These are phyloP conservation scores for Fusarium miscanthi DNA, from an alignment of 2,329 filamentous ascomycete species.

Conservation along the genomic window DNA sequence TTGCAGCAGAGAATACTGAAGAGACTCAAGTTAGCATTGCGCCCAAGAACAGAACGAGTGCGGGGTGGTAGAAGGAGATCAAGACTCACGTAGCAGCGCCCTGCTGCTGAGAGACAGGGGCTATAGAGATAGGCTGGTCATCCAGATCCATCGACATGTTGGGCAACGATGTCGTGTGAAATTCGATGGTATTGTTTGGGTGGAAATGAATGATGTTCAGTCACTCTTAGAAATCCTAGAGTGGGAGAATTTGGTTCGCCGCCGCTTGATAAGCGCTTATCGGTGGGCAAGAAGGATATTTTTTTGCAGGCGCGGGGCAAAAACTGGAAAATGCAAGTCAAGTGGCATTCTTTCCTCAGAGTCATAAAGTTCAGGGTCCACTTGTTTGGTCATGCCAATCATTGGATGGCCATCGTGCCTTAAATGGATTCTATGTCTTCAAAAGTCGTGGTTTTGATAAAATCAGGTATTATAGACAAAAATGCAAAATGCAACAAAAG, in stretches of 20 bases:
- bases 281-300: constrained; percentile 36
- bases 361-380: constrained; percentile 36
- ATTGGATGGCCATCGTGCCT: constrained; percentile 20
- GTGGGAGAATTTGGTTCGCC: constrained; percentile 52
- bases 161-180: constrained; percentile 31
- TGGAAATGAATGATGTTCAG: constrained; percentile 32
- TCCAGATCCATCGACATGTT: constrained; percentile 59
- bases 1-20: constrained; percentile 89
- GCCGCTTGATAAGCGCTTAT: constrained; percentile 55
- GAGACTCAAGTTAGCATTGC: constrained; percentile 21
- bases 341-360: constrained; percentile 5
- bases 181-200: constrained; percentile 27
- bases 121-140: constrained; percentile 55
- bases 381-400: constrained; percentile 28
- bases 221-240: constrained; percentile 40
- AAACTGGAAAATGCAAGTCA: constrained; percentile 26
- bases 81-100: constrained; percentile 55
- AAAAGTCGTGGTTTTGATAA: constrained; percentile 9
- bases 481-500: constrained; percentile 8
- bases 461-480: constrained; percentile 22
- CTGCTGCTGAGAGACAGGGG: constrained; percentile 47
- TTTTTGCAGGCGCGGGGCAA: constrained; percentile 42
- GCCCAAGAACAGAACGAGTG: constrained; percentile 15
- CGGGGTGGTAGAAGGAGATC: constrained; percentile 20
- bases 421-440: constrained; percentile 9